Conservation (phyloP, 805 yeast species). For the Starmerella davenportii region DNA sequence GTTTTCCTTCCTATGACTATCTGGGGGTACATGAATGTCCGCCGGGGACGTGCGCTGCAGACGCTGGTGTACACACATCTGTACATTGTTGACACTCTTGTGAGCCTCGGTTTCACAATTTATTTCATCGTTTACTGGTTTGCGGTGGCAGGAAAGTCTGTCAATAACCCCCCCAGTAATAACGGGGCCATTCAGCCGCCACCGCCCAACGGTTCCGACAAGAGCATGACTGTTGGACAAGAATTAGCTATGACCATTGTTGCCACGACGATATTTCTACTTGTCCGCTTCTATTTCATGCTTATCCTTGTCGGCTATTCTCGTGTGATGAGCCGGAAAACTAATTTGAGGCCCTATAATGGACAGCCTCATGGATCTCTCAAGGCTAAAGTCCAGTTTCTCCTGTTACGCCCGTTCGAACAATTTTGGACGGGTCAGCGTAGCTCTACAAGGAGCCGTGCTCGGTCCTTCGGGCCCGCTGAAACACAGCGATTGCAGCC, state of each 20-base stretch:
- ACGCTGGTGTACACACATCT: constrained; percentile 45
- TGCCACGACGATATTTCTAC: constrained; percentile 30
- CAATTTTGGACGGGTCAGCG: constrained; percentile 23
- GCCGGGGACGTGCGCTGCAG: constrained; percentile 39
- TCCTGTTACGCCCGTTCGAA: constrained; percentile 19
- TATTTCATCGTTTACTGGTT: constrained; percentile 70
- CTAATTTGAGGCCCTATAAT: constrained; percentile 23
- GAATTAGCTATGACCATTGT: constrained; percentile 30
- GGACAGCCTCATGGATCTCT: constrained; percentile 22
- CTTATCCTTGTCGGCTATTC: constrained; percentile 39
- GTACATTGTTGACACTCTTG: constrained; percentile 48
- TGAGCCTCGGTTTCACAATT: constrained; percentile 50
- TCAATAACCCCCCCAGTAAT: constrained; percentile 7
- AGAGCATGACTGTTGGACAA: constrained; percentile 19
- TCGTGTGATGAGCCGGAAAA: constrained; percentile 31
- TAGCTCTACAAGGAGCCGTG: constrained; percentile 4
- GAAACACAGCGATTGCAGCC: constrained; percentile 11
- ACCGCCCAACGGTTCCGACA: constrained; percentile 8
- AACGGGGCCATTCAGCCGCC: neutral
- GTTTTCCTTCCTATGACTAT: constrained; percentile 46
- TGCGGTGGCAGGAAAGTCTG: constrained; percentile 18
- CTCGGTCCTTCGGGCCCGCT: constrained; percentile 14
- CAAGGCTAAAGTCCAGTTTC: constrained; percentile 19
- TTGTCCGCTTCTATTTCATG: constrained; percentile 36
- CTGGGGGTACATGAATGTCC: constrained; percentile 35